Evolutionary conservation across 2,329 filamentous ascomycete species (phyloP).

Genomic region (Didymella lethalis): DNA sequence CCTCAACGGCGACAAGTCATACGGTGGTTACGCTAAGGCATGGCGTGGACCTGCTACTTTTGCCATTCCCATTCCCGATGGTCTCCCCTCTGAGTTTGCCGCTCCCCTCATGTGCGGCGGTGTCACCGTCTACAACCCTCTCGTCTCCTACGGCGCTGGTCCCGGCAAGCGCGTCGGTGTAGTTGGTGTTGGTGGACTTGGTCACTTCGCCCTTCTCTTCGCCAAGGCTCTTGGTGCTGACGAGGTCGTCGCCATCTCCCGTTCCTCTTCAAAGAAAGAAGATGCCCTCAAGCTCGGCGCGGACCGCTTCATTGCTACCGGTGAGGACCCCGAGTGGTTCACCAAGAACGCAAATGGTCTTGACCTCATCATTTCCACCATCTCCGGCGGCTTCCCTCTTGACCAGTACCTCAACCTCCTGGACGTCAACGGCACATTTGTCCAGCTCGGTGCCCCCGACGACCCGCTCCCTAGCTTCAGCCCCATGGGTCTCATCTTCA

Average conservation of each 20-base stretch:
- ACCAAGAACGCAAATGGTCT: conserved; percentile 61
- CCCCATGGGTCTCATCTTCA: conserved; percentile 61
- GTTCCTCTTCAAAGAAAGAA: conserved; percentile 66
- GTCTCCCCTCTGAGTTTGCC: conserved; percentile 65
- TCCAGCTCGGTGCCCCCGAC: conserved; percentile 74
- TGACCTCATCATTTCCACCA: conserved; percentile 67
- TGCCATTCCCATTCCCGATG: conserved; percentile 77
- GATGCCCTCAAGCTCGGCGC: conserved; percentile 68
- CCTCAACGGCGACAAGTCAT: conserved; percentile 67
- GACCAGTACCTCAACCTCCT: conserved; percentile 68
- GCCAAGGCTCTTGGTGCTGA: conserved; percentile 75
- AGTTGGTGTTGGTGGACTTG: conserved; percentile 76
- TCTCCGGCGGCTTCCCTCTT: conserved; percentile 65
- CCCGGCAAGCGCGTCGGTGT: conserved; percentile 81
- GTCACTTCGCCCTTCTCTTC: conserved; percentile 75
- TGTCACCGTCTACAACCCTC: conserved; percentile 78
- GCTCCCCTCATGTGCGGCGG: conserved; percentile 87
- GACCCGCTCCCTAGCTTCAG: conserved; percentile 60
- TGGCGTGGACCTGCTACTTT: conserved; percentile 78
- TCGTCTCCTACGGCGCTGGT: conserved; percentile 76
- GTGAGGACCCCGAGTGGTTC: conserved; percentile 66
- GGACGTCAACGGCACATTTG: conserved; percentile 65
- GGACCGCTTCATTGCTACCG: conserved; percentile 67
- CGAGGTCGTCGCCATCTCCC: conserved; percentile 69
- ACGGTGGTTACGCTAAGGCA: conserved; percentile 70